phyloP scores from a whole-genome alignment of 305 asterid species.

The Solanum hybrid region DNA sequence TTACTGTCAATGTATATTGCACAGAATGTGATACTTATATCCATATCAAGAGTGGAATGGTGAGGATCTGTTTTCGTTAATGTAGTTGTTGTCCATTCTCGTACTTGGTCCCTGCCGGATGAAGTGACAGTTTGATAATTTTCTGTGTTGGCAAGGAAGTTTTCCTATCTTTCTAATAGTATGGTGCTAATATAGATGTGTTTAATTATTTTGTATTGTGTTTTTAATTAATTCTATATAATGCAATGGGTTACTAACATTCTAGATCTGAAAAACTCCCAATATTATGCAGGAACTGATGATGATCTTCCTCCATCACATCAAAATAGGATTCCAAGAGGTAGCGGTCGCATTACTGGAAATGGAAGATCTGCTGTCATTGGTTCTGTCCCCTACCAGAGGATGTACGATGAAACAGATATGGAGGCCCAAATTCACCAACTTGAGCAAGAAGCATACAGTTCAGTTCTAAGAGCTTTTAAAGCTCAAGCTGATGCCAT shows the following conservation, averaged over 20 bases:
- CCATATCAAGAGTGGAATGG: not conserved
- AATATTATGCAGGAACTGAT: constrained; percentile 54
- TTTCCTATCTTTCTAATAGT: not conserved
- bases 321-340: constrained; percentile 67
- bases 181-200: not conserved
- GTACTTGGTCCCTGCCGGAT: not conserved
- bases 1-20: not conserved
- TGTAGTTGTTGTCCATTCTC: not conserved
- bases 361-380: constrained; percentile 57
- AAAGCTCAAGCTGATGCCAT: constrained; percentile 92
- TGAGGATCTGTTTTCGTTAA: not conserved
- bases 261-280: not conserved
- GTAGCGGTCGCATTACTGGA: constrained; percentile 46
- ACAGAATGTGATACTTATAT: not conserved
- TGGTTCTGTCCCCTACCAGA: constrained; percentile 41
- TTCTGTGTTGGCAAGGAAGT: not conserved
- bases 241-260: not conserved
- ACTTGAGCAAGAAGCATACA: constrained; percentile 87
- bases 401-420: constrained; percentile 45
- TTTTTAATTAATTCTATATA: not conserved
- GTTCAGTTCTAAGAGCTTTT: constrained; percentile 83
- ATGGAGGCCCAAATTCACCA: constrained; percentile 78
- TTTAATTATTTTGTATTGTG: not conserved
- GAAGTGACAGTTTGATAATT: not conserved
- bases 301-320: constrained; percentile 72